These are phyloP conservation scores for Camelina hispida DNA, from an alignment of 345 rosid species.

Conservation along the genomic window DNA sequence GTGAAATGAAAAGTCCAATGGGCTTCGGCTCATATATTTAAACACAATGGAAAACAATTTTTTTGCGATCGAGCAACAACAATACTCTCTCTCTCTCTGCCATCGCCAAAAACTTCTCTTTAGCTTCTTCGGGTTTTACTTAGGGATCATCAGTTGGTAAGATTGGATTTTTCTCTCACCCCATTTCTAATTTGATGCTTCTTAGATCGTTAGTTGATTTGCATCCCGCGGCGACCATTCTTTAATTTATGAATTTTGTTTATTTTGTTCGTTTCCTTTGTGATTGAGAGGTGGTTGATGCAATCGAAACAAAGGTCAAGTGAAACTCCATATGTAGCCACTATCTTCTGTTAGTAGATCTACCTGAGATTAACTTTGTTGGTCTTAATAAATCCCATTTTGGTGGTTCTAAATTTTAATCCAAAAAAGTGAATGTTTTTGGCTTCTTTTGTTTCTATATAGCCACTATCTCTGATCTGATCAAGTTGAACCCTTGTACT, in stretches of 20 bases:
- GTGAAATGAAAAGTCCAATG: no score
- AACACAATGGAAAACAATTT: no score
- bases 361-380: neutral
- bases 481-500: neutral
- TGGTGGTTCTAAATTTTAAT: neutral
- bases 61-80: no score
- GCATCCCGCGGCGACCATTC: neutral
- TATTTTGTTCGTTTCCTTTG: no score
- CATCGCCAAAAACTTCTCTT: no score
- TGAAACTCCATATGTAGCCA: neutral
- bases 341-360: constrained; percentile 8
- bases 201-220: constrained; percentile 7
- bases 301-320: neutral
- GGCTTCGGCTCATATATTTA: no score
- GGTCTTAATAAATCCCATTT: neutral
- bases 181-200: no score
- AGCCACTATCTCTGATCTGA: neutral
- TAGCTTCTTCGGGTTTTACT: no score
- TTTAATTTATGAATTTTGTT: no score
- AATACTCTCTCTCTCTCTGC: no score
- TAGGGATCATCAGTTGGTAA: no score
- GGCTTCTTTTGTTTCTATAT: neutral
- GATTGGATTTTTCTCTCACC: no score
- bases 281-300: neutral
- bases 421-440: neutral